phyloP scores from a whole-genome alignment of 352 stramenopile species.

The Peronospora destructor region DNA sequence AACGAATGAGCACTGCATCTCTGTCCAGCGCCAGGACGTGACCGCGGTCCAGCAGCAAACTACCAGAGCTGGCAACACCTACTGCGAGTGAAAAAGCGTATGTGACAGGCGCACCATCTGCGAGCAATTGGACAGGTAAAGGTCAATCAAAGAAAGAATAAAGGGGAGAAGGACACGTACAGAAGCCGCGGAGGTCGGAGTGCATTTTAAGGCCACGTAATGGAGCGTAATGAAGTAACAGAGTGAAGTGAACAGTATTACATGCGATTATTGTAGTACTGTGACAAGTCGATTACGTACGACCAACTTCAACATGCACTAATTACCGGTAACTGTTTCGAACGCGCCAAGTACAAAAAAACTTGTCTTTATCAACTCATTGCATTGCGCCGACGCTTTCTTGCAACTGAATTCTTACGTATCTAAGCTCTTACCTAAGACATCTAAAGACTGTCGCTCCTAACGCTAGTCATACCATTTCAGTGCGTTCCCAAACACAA shows the following conservation, averaged over 20 bases:
- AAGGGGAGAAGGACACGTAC: conserved; percentile 30
- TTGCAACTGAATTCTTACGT: conserved; percentile 68
- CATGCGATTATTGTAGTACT: not conserved
- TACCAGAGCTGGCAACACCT: conserved; percentile 57
- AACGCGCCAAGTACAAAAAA: not conserved
- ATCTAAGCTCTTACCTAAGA: conserved; percentile 33
- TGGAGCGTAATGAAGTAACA: conserved; percentile 5
- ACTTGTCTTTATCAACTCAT: conserved; percentile 8
- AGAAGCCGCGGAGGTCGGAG: conserved; percentile 73
- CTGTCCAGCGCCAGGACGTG: conserved; percentile 43
- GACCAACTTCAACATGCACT: conserved; percentile 19
- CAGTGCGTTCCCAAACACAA: not conserved
- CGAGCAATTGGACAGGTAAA: not conserved
- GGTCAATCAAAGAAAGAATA: not conserved
- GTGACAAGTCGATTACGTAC: conserved; percentile 7
- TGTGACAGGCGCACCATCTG: conserved; percentile 74
- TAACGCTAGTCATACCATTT: too few relatives aligned
- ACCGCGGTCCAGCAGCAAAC: conserved; percentile 53
- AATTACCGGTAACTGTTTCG: not conserved
- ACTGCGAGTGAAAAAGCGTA: conserved; percentile 69
- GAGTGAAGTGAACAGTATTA: conserved; percentile 5
- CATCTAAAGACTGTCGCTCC: not conserved
- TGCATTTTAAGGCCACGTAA: conserved; percentile 49
- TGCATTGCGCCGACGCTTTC: conserved; percentile 70
- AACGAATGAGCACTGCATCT: conserved; percentile 45